phyloP scores from a whole-genome alignment of 75 land plant species.

The Gnetum montanum region DNA sequence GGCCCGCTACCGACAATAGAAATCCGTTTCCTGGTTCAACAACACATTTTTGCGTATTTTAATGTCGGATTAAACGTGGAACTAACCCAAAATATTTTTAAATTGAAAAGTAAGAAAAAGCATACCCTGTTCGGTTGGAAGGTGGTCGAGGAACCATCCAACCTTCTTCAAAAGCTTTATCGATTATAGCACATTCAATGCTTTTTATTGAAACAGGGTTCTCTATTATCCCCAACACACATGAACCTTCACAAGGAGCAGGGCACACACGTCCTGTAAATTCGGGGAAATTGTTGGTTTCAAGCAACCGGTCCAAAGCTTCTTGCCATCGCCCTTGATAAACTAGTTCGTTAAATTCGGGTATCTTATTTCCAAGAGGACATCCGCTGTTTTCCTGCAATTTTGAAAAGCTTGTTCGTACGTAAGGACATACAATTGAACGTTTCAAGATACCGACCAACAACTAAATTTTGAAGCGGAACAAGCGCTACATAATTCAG shows the following conservation, averaged over 20 bases:
- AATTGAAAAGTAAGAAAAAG: background rate
- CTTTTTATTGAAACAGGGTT: constrained; percentile 97
- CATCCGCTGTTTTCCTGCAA: constrained; percentile 91
- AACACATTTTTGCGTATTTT: too few species aligned
- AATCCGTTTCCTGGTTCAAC: constrained; percentile 61
- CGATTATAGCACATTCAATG: constrained; percentile 93
- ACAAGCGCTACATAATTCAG: too few species aligned
- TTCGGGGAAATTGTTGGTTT: constrained; percentile 99
- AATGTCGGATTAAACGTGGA: background rate
- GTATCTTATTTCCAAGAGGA: constrained; percentile 97
- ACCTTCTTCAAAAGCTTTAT: constrained; percentile 93
- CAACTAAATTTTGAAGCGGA: too few species aligned
- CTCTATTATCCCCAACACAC: constrained; percentile 96
- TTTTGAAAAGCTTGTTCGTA: too few species aligned
- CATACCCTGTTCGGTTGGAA: constrained; percentile 78
- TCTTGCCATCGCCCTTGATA: constrained; percentile 95
- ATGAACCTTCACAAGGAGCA: constrained; percentile 98
- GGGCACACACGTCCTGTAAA: constrained; percentile 99
- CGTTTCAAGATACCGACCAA: too few species aligned
- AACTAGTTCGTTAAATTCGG: constrained; percentile 95
- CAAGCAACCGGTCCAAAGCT: constrained; percentile 85
- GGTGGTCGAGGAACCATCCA: constrained; percentile 99
- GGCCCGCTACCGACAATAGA: constrained; percentile 98
- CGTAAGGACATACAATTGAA: too few species aligned
- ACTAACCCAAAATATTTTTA: background rate